Base-by-base conservation (phyloP, 1,284 basidiomycete genomes). In the Ganoderma boninense region DNA sequence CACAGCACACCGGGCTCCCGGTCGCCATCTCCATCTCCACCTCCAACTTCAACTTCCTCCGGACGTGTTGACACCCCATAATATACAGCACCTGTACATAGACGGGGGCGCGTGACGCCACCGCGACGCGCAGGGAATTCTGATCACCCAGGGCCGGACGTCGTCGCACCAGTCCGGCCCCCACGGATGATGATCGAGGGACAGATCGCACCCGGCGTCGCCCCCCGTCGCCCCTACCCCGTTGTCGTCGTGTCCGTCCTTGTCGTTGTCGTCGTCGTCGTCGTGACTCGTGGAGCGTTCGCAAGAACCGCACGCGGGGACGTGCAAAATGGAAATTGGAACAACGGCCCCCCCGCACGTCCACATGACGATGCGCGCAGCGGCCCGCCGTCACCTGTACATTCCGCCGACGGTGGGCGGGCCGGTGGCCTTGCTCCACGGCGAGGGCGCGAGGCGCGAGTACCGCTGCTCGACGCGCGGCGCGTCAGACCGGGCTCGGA, bases 391-490 rank as follows among this genome's bases (percentile, higher is more conserved):
- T 88, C 80, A 93, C 78, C 92, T 85, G 73, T 88, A 85, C 86
- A 94, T 87, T 42, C 92, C 92, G 49, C 85, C 84, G 64, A 92
- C 80, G 29, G 84, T 79, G 35, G 80, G 65, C 6, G 92, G 92
- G 6, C 93, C 92, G 32, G 88, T 82, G 44, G 92, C 93, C 80
- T 89, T 93, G 80, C 92, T 94, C 88, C 88, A 92, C 11, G 79
- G 86, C 35, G 91, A 90, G 32, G 81, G 72, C 7, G 86, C 87
- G 18, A 93, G 82, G 14, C 90, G 89, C 0, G 92, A 92, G 75
- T 92, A 94, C 61, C 86, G 88, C 62, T 88, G 74, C 67, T 86
- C 84, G 26, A 79, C 80, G 54, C 73, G 73, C n/a, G 75, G 76
- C 35, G 68, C 71, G 66, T 57, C 61, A 23, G 64, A 59, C 35